A percentile compares a stretch with the other conserved stretches of the same genome.
phyloP scores from a whole-genome alignment of 805 yeast genomes.

The Monosporozyma servazzii region DNA sequence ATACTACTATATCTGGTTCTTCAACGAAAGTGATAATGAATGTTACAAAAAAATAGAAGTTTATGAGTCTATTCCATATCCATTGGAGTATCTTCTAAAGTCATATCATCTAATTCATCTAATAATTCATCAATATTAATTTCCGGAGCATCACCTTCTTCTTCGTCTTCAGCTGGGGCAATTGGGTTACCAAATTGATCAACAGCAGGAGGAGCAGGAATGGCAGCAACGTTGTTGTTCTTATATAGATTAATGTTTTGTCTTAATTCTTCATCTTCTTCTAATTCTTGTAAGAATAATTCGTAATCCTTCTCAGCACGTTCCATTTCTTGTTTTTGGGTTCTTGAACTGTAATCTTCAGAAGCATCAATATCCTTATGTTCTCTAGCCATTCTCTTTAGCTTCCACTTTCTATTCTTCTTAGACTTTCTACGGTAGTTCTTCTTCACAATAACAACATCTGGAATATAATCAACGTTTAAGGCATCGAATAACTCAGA shows the following conservation, averaged over 20 bases:
- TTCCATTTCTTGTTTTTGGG: slow-evolving; percentile 80
- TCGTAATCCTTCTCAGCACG: slow-evolving; percentile 93
- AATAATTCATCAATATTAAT: slow-evolving; percentile 85
- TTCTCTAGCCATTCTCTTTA: slow-evolving; percentile 96
- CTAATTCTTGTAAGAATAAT: slow-evolving; percentile 90
- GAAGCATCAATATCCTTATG: slow-evolving; percentile 80
- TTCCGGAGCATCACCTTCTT: slow-evolving; percentile 78
- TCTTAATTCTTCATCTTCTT: slow-evolving; percentile 92
- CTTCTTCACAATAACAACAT: slow-evolving; percentile 83
- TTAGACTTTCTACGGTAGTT: slow-evolving; percentile 70
- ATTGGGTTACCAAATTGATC: background rate
- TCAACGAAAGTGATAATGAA: background rate
- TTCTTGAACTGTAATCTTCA: slow-evolving; percentile 50
- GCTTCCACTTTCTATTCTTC: slow-evolving; percentile 77
- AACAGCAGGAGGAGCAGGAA: slow-evolving; percentile 4
- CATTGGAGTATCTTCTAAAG: slow-evolving; percentile 46
- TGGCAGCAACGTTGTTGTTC: slow-evolving; percentile 29
- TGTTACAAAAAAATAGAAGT: background rate
- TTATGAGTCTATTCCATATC: slow-evolving; percentile 4
- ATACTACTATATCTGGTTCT: background rate
- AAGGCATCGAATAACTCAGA: slow-evolving; percentile 71
- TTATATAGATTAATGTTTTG: slow-evolving; percentile 84
- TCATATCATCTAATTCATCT: slow-evolving; percentile 93
- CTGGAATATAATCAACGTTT: slow-evolving; percentile 60
- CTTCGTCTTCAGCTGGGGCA: slow-evolving; percentile 39